These are phyloP conservation scores for Solanum megistacrolobum DNA, from an alignment of 257 asterid species.

Conservation along the genomic window DNA sequence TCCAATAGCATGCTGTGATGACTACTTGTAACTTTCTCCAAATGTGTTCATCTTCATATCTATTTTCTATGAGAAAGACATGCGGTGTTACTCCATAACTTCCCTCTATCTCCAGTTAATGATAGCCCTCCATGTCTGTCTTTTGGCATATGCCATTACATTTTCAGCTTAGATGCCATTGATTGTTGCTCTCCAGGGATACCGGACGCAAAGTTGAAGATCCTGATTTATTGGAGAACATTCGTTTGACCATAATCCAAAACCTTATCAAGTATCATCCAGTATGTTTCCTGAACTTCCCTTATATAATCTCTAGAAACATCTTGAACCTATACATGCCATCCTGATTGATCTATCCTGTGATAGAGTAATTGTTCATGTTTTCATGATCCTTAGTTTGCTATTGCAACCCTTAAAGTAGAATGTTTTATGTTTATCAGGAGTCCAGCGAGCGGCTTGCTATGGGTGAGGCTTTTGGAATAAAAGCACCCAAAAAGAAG, in stretches of 20 bases:
- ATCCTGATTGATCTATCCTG: background rate
- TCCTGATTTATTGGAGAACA: slow-evolving; percentile 91
- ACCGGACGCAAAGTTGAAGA: slow-evolving; percentile 88
- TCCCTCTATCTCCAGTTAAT: background rate
- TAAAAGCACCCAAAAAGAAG: slow-evolving; percentile 72
- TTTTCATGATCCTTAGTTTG: background rate
- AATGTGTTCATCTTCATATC: background rate
- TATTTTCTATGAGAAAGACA: background rate
- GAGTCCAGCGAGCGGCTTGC: slow-evolving; percentile 94
- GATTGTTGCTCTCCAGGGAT: slow-evolving; percentile 30
- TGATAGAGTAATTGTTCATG: background rate
- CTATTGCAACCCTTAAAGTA: background rate
- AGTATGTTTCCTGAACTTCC: slow-evolving; percentile 37
- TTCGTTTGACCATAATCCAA: slow-evolving; percentile 88
- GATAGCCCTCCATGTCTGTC: background rate
- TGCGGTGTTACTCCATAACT: background rate
- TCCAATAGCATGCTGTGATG: background rate
- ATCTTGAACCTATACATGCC: background rate
- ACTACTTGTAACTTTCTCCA: background rate
- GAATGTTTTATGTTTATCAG: slow-evolving; percentile 23
- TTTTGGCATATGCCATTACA: background rate
- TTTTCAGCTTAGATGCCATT: background rate
- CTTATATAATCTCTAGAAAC: background rate
- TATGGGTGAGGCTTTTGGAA: slow-evolving; percentile 92
- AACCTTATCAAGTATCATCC: slow-evolving; percentile 94